Evolutionary conservation across 495 filamentous ascomycete genomes (phyloP).

Genomic region (Thermochaetoides thermophila): DNA sequence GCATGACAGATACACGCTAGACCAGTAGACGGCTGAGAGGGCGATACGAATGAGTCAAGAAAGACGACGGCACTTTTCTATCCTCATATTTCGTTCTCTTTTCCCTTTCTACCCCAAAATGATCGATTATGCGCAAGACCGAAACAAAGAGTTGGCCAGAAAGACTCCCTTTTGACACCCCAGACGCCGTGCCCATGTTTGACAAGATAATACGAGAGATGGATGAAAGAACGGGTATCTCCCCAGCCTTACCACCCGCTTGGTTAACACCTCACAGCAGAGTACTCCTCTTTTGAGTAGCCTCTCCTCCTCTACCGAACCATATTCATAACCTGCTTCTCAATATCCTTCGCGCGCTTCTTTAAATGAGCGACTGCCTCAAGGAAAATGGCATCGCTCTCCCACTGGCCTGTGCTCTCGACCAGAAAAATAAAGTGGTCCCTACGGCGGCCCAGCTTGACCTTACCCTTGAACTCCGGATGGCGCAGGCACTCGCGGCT

Average conservation of each 20-base stretch:
- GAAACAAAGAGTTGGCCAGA: conserved; percentile 3
- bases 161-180: conserved; percentile 7
- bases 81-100: too few species aligned
- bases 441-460: conserved; percentile 72
- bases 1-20: too few species aligned
- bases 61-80: too few species aligned
- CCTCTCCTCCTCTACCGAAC: conserved; percentile 17
- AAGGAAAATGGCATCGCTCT: conserved; percentile 79
- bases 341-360: conserved; percentile 42
- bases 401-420: conserved; percentile 88
- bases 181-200: conserved; percentile 16
- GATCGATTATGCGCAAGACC: conserved; percentile 1
- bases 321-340: conserved; percentile 35
- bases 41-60: too few species aligned
- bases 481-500: conserved; percentile 84
- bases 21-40: too few species aligned
- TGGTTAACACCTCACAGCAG: neutral
- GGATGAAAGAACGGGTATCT: conserved; percentile 7
- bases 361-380: conserved; percentile 75
- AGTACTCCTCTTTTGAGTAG: too few species aligned
- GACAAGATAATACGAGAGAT: too few species aligned
- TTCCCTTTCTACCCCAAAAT: too few species aligned
- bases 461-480: conserved; percentile 85
- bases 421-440: conserved; percentile 97
- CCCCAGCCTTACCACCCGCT: neutral